Conservation (phyloP, 257 asterid genomes). For the Solanum phureja region DNA sequence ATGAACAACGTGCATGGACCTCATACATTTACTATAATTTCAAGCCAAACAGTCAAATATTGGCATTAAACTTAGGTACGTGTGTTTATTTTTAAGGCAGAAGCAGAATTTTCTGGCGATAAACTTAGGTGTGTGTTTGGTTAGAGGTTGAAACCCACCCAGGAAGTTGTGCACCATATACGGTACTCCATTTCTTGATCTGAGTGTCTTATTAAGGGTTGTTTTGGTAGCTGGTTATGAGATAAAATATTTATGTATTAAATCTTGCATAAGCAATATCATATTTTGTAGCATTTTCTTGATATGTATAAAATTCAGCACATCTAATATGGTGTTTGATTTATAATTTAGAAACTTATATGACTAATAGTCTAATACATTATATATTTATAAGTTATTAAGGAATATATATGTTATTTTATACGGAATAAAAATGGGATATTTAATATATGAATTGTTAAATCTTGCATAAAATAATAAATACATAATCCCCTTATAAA, state of each 20-base stretch:
- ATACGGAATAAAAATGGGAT: neutral
- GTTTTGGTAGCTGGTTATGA: neutral
- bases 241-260: neutral
- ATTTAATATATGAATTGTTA: neutral
- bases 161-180: neutral
- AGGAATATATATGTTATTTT: neutral
- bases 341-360: neutral
- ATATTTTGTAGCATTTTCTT: neutral
- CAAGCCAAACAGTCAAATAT: constrained; percentile 17
- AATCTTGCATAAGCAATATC: neutral
- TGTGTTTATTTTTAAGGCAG: constrained; percentile 12
- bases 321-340: neutral
- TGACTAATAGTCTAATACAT: neutral
- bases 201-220: neutral
- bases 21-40: constrained; percentile 14
- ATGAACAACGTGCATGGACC: constrained; percentile 39
- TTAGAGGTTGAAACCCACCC: constrained; percentile 3
- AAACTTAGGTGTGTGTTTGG: constrained; percentile 33
- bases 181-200: neutral
- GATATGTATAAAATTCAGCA: neutral
- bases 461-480: neutral
- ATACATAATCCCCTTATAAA: neutral
- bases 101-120: constrained; percentile 9
- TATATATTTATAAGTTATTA: neutral
- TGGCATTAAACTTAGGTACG: constrained; percentile 19